Base-by-base conservation (phyloP, 164 flowering plant species). In the Liriodendron chinense region DNA sequence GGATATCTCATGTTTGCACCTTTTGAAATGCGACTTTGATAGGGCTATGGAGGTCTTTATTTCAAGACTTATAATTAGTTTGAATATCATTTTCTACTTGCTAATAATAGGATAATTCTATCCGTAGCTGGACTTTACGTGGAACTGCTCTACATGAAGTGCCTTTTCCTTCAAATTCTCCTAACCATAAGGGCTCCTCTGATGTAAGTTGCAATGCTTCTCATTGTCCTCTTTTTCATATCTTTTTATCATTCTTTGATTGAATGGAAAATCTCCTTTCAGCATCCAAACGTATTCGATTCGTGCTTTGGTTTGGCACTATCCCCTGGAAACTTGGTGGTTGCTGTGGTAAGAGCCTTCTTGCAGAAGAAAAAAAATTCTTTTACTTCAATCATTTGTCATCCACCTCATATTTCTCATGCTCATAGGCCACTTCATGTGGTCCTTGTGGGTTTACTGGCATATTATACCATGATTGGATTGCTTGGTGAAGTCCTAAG, bases 241-340 rank as follows among this genome's bases (percentile, higher is more conserved):
- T 13, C 59, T 74, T 0, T 69, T 16, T 74, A 69, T 68, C 16
- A 76, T 53, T 69, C 18, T 74, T 73, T 70, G n/a, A 77, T 56
- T 22, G 7, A 59, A 56, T 74, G 21, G 70, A 59, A 56, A 16
- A 21, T 20, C 68, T 68, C 6, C 75, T 74, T 85, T 77, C 96
- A 96, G 97, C 82, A 88, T 81, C 92, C 93, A 63, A 78, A 80
- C 81, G 86, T 59, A 50, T 94, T 80, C 69, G 84, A 85, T 75
- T 90, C 96, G 43, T 94, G 93, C 84, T 87, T 82, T 79, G 99
- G 99, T 68, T 72, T 92, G 21, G 91, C 93, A 69, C 68, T 89
- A 68, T 92, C 98, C 72, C 91, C 97, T 62, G 96, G 97, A 84
- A 92, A 92, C 86, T 76, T 92, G 85, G 94, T 82, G 57, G 48